Evolutionary conservation across 352 stramenopile species (phyloP), one percentile per base, ranked within the genome.

Genomic region (Phytophthora pluvialis): DNA sequence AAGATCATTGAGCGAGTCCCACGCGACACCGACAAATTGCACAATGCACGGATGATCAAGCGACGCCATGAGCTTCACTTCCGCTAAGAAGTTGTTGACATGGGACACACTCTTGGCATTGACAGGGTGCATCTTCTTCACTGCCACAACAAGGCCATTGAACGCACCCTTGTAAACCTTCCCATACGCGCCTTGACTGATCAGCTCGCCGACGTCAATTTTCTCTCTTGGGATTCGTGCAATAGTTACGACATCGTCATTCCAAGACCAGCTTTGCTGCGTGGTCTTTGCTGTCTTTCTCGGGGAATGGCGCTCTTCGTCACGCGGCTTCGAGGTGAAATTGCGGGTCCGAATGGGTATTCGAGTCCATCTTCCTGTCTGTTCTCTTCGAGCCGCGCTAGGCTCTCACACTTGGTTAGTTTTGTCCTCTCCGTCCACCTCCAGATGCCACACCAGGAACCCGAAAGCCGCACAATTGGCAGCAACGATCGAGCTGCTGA

Each of bases 11-110:
- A 85, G 47, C 3, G 67, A 64, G 46, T 84, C 69, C 76, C 80
- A 89, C 7, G 77, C 68, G 5, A 87, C 75, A 0, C 80, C 80
- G 8, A 87, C 59, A 25, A 88, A 88, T 45, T 81, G 72, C 15
- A 89, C 76, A 11, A 89, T 78, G 29, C 72, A 76, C 3, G 73
- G 64, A 26, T 89, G 80, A 15, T 74, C 21, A 21, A 21, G 21
- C 21, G 21, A 21, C 21, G 21, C 21, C 21, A 21, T 21, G 21
- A 21, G 21, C 49, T 67, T 75, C 12, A 90, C 83, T 64, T 90
- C 81, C 10, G 56, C 65, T 60, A 85, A 28, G 35, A 88, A 88
- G 15, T 57, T 33, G 54, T 83, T 73, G 25, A 83, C 64, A 42
- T 75, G 70, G 31, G 73, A 67, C 35, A 78, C 72, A 43, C 77